phyloP scores from a whole-genome alignment of 345 rosid species.

The Stellera chamaejasme region DNA sequence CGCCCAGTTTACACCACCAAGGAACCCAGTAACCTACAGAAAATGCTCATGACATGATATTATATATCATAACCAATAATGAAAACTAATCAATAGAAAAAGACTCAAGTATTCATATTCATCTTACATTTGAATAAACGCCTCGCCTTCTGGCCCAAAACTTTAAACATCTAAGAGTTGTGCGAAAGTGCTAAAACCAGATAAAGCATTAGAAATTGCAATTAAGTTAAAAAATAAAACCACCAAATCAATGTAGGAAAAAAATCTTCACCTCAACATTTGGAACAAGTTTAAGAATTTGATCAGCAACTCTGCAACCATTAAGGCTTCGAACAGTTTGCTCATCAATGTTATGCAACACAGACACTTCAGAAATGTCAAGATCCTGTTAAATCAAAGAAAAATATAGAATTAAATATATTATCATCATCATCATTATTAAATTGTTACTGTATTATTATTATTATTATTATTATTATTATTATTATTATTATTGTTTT shows the following conservation, averaged over 20 bases:
- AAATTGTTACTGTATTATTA: too few relatives aligned
- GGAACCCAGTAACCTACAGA: conserved; percentile 62
- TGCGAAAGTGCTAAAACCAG: conserved; percentile 55
- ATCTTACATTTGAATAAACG: conserved; percentile 67
- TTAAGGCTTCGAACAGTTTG: conserved; percentile 92
- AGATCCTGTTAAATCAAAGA: conserved; percentile 47
- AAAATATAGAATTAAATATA: background rate
- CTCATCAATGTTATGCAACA: conserved; percentile 72
- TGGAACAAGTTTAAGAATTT: conserved; percentile 87
- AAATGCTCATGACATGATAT: conserved; percentile 4
- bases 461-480: too few relatives aligned
- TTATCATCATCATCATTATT: too few relatives aligned
- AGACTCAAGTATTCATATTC: conserved; percentile 3
- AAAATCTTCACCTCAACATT: conserved; percentile 56
- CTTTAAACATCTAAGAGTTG: conserved; percentile 55
- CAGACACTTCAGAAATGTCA: conserved; percentile 68
- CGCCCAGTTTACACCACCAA: conserved; percentile 80
- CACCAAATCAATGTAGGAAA: background rate
- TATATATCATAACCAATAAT: background rate
- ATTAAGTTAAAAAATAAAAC: background rate
- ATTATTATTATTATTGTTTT: too few relatives aligned
- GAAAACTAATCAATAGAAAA: conserved; percentile 1
- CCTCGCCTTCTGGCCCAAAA: conserved; percentile 73
- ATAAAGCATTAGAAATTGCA: conserved; percentile 12
- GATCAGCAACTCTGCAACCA: conserved; percentile 98